phyloP scores from a whole-genome alignment of 805 yeast species.

The Hanseniaspora taiwanica region DNA sequence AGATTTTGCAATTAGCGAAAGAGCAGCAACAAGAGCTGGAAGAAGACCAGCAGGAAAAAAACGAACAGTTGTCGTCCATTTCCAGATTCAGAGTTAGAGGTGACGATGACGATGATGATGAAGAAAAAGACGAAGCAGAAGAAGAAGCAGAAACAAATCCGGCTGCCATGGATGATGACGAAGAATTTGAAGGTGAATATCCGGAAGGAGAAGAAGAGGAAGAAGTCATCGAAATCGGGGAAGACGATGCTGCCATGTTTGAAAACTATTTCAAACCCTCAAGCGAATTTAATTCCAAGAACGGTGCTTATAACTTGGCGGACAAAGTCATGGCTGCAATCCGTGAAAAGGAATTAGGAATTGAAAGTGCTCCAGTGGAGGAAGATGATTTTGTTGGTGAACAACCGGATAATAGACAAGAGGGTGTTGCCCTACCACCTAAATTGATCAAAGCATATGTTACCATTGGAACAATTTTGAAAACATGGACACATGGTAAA shows the following conservation, averaged over 20 bases:
- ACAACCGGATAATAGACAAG: constrained; percentile 28
- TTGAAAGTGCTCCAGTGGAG: not conserved
- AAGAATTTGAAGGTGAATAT: constrained; percentile 31
- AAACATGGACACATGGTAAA: constrained; percentile 90
- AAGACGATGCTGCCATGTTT: constrained; percentile 67
- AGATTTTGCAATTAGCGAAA: constrained; percentile 76
- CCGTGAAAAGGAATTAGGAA: constrained; percentile 48
- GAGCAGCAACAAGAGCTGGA: constrained; percentile 79
- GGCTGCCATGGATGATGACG: constrained; percentile 40
- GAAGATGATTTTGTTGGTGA: constrained; percentile 11
- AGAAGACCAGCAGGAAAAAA: constrained; percentile 3
- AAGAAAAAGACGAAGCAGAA: constrained; percentile 29
- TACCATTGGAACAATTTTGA: constrained; percentile 75
- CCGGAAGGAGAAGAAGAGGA: constrained; percentile 34
- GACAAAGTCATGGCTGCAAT: constrained; percentile 89
- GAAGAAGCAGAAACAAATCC: constrained; percentile 27
- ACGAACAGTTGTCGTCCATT: constrained; percentile 11
- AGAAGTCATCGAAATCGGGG: constrained; percentile 48
- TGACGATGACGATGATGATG: constrained; percentile 41
- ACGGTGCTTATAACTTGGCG: constrained; percentile 57
- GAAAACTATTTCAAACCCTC: constrained; percentile 52
- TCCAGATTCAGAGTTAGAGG: constrained; percentile 22
- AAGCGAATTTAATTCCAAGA: constrained; percentile 23
- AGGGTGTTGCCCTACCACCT: constrained; percentile 83
- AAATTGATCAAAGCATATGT: constrained; percentile 92